Base-by-base conservation (phyloP, 2,329 filamentous ascomycete species). In the Penicillium sp. region DNA sequence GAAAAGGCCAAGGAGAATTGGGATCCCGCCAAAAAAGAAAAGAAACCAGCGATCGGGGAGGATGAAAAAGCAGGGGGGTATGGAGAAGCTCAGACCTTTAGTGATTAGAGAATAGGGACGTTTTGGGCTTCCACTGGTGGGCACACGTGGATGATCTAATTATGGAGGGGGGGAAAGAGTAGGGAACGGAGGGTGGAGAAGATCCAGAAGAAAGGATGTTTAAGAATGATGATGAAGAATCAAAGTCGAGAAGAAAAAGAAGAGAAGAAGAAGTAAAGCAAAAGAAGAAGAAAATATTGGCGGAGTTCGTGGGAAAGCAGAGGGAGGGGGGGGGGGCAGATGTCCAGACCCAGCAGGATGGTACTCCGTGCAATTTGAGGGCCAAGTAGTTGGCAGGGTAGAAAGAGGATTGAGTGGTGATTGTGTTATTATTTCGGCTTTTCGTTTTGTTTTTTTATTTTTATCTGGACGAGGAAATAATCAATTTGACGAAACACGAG, bases 81-180 rank as follows among this genome's bases (percentile, higher is more conserved):
- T 45, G 13, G 35, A 60, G 38, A 19, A 42, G 57, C 64, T 62
- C 59, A 66, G 64, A 65, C 64, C 64, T 64, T 63, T 53, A 6
- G 30, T 9, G 12, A 33, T 12, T 33, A 9, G 22, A 37, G 24
- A 19, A 44, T 24, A 17, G 22, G 45, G 44, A 22, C n/a, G 45
- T 53, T 40, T 53, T 24, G 24, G 59, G 40, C 37, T 28, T 50
- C 44, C 42, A 57, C 42, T 49, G 38, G 44, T 38, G 40, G 22
- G n/a, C 33, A 37, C 40, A 42, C 38, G 28, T 42, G n/a, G 62
- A 64, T 64, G 60, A 65, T 42, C 55, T 62, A 62, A 65, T 56
- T 57, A 63, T 59, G 60, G 60, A 58, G 44, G 44, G 38, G 50
- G 15, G 53, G 17, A 26, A 22, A 28, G 35, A 40, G 9, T 24